Base-by-base conservation (phyloP, 2,329 filamentous ascomycete species). In the Penicillium sp. region DNA sequence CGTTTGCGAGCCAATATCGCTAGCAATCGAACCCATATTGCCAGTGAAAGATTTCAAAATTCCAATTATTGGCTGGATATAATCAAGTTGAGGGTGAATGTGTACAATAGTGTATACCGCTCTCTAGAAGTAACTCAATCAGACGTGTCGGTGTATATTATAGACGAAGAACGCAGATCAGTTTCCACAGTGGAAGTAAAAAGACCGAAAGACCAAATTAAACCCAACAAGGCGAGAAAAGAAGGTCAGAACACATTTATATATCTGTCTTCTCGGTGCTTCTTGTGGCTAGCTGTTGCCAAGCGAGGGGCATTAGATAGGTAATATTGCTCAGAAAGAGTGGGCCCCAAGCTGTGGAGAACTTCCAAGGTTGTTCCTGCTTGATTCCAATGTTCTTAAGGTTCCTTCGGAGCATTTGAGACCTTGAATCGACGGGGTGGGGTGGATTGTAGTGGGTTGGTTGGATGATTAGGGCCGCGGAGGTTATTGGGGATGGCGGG, bases 301-400 rank as follows among this genome's bases (percentile, higher is more conserved):
- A 54, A 27, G 49, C 45, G 29, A 31, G 35, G 13, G n/a, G 38
- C 25, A 27, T 10, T 4, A 35, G 41, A 43, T 43, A 41, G 10
- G 38, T 4, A 44, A 39, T 21, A 44, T 41, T 19, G 12, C 12
- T 44, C 41, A 12, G 12, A 48, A 57, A 17, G n/a, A 42, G 53
- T 41, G 49, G 27, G 17, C 4, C 38, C 23, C 17, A 31, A 35
- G 43, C 29, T 36, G 41, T 12, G 6, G 33, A 25, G 12, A 21
- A 29, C 19, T 31, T 35, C 36, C 36, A 48, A 49, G 59, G 53
- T 25, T 55, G 21, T 57, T 49, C 58, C 56, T 61, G 45, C 57
- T 63, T 12, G 10, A 57, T 61, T 55, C 4, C 51, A 60, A 12
- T 10, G 17, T 47, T 27, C 36, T 23, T 9, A n/a, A 10, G 12